These are phyloP conservation scores for Pelagomonas calceolata DNA, from an alignment of 108 stramenopile genomes.

Conservation along the genomic window DNA sequence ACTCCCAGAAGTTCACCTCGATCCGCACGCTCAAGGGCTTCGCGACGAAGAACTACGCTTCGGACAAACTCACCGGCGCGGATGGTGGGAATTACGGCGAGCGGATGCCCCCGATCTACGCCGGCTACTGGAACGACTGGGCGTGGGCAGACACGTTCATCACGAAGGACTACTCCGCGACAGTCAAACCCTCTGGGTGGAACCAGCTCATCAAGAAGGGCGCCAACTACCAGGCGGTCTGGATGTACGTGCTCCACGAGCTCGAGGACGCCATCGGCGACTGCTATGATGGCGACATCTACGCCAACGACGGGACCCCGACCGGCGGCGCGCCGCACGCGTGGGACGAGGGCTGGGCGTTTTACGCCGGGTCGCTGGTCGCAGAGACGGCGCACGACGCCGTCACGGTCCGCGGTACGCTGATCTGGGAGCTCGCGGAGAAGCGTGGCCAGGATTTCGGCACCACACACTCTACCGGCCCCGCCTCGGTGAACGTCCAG, in stretches of 20 bases:
- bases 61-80: background rate
- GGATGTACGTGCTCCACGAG: background rate
- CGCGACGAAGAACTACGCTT: background rate
- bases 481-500: too few species aligned
- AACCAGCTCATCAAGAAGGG: background rate
- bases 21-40: background rate
- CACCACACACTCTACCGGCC: too few species aligned
- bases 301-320: too few species aligned
- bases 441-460: too few species aligned
- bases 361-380: background rate
- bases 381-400: background rate
- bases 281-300: background rate
- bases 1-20: background rate
- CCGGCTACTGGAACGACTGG: background rate
- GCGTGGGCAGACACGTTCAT: background rate
- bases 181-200: background rate
- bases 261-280: background rate
- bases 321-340: background rate
- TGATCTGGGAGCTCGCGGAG: too few species aligned
- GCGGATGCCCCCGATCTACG: background rate
- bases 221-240: background rate
- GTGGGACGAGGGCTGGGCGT: conserved; percentile 1
- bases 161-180: background rate
- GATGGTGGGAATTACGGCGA: background rate
- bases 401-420: too few species aligned